Evolutionary conservation across 768 basidiomycete species (phyloP).

Genomic region (Coprinellus micaceus): DNA sequence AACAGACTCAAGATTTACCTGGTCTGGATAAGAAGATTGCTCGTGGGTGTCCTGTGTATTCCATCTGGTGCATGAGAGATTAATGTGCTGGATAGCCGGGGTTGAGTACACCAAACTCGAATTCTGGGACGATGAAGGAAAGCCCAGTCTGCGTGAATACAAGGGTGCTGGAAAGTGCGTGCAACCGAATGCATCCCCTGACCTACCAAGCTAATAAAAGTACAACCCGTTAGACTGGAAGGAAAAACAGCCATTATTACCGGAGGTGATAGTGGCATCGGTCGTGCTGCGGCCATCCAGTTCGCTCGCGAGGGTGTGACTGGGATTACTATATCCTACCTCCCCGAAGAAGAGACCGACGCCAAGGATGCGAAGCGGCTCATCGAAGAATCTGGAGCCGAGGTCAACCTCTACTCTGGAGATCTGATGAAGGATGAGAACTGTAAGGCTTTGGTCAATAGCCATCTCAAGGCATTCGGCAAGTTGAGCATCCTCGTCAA

Average conservation of each 20-base stretch:
- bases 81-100: conserved; percentile 19
- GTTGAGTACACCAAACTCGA: conserved; percentile 41
- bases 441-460: conserved; percentile 43
- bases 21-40: conserved; percentile 48
- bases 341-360: conserved; percentile 54
- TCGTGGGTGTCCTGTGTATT: conserved; percentile 23
- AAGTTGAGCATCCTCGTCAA: conserved; percentile 56
- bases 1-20: conserved; percentile 46
- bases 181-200: neutral
- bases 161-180: conserved; percentile 43
- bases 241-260: conserved; percentile 35
- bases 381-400: conserved; percentile 36
- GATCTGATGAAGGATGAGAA: conserved; percentile 42
- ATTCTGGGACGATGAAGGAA: conserved; percentile 48
- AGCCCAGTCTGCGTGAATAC: conserved; percentile 50
- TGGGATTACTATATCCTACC: conserved; percentile 50
- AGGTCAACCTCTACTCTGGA: conserved; percentile 31
- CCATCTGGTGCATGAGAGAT: conserved; percentile 5
- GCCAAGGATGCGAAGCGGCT: conserved; percentile 49
- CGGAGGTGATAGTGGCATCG: conserved; percentile 47
- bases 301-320: conserved; percentile 50
- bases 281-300: conserved; percentile 45
- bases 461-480: conserved; percentile 43
- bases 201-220: neutral
- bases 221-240: conserved; percentile 19